These are phyloP conservation scores for Carex pumila DNA, from an alignment of 176 grass and related monocot species.

Conservation along the genomic window DNA sequence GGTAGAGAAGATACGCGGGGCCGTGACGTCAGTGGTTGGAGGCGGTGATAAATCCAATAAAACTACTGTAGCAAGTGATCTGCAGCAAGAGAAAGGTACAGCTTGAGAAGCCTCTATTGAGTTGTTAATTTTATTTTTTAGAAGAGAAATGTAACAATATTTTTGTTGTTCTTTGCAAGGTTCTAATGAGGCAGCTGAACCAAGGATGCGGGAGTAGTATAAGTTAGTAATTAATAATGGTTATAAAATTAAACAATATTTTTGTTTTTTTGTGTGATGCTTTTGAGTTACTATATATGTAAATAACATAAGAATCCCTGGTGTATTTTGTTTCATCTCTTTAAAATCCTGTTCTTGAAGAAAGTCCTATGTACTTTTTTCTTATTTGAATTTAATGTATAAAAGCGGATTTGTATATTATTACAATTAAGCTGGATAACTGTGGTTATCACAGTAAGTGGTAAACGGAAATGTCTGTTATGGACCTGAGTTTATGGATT, in stretches of 20 bases:
- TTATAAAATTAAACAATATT: neutral
- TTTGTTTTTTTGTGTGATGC: neutral
- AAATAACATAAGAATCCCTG: no score
- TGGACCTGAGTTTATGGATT: no score
- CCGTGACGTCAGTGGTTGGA: conserved; percentile 46
- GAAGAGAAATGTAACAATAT: neutral
- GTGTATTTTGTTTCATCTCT: neutral
- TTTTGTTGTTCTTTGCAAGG: neutral
- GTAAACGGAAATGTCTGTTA: no score
- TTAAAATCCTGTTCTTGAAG: neutral
- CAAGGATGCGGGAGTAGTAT: neutral
- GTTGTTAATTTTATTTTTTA: neutral
- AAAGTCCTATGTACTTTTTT: neutral
- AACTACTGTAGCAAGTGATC: neutral
- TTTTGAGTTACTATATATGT: neutral
- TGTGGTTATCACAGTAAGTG: no score
- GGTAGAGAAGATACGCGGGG: conserved; percentile 36
- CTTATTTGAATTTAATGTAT: neutral
- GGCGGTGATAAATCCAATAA: conserved; percentile 5
- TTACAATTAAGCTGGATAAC: no score
- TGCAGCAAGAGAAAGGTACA: neutral
- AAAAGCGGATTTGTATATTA: no score
- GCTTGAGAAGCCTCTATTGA: neutral
- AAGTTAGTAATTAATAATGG: neutral
- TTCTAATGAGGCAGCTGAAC: neutral